Conservation (phyloP, 495 filamentous ascomycete species). For the Penicillium malachiteum region DNA sequence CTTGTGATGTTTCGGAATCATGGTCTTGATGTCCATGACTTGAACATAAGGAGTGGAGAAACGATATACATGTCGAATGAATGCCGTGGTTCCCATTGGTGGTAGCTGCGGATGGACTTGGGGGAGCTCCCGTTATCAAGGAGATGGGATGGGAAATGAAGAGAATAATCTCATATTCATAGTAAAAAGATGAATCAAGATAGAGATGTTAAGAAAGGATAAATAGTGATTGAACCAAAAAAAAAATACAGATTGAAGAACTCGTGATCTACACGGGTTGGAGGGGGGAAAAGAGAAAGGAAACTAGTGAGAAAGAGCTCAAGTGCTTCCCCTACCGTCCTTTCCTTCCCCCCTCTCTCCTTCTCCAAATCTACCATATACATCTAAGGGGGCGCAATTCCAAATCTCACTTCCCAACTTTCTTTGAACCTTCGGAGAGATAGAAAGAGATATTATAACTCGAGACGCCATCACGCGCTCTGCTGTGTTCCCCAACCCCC, state of each 20-base stretch:
- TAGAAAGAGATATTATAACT: not conserved
- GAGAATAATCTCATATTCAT: no score
- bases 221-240: no score
- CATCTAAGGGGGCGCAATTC: not conserved
- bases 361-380: conserved; percentile 1
- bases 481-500: conserved; percentile 19
- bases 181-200: not conserved
- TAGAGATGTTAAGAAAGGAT: no score
- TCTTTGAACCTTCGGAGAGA: not conserved
- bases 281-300: conserved; percentile 1
- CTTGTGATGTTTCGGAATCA: no score
- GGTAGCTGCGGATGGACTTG: conserved; percentile 6
- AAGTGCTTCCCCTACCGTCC: conserved; percentile 11
- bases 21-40: no score
- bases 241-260: not conserved
- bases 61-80: not conserved
- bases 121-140: conserved; percentile 3
- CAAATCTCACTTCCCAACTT: no score
- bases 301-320: conserved; percentile 16
- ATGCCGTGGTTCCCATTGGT: conserved; percentile 5
- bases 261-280: not conserved
- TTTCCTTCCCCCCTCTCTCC: conserved; percentile 7
- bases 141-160: no score
- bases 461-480: conserved; percentile 18
- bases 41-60: no score